Base-by-base conservation (phyloP, 495 filamentous ascomycete species). In the Hypoxylon crocopeplum region DNA sequence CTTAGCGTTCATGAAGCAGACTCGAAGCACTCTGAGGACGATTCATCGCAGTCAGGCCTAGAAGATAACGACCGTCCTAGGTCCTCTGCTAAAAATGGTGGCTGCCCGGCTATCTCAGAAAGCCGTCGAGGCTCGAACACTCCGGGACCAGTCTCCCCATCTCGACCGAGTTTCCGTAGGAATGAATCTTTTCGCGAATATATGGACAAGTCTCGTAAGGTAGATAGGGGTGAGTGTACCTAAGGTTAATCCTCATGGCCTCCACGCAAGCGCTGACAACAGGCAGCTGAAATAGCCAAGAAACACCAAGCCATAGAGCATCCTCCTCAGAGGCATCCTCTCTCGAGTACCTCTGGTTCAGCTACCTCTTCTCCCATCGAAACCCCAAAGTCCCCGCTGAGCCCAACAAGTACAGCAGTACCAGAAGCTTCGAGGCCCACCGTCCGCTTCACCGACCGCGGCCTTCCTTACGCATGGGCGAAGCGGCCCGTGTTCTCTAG, bases 191-290 rank as follows among this genome's bases (percentile, higher is more conserved):
- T 34, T n/a, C 5, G 12, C 34, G 7, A 45, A 3, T 8, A 11
- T 3, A 19, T 4, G 29, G 45, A 50, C 30, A 22, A 20, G 24
- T 8, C 12, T 34, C 20, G 3, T 7, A 36, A 40, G 20, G 8
- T 24, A 40, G 51, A 51, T n/a, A 21, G 8, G 30, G 34, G 41
- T n/a, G 59, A 57, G 48, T 41, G 59, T 62, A 52, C n/a, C n/a
- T n/a, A n/a, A n/a, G 48, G 30, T 1, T 8, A 0, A 29, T 5
- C 37, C 5, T 25, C 10, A 10, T 17, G 13, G 1, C n/a, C 7
- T 13, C 1, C 5, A 20, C 38, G 22, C 16, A 24, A 17, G n/a
- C 6, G 7, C 37, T 52, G 17, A 41, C 21, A 29, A 42, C 0
- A 41, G 29, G 8, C 25, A 56, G 37, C 22, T 37, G 21, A 47